phyloP scores from a whole-genome alignment of 352 stramenopile species.

The Globisporangium alternatum region DNA sequence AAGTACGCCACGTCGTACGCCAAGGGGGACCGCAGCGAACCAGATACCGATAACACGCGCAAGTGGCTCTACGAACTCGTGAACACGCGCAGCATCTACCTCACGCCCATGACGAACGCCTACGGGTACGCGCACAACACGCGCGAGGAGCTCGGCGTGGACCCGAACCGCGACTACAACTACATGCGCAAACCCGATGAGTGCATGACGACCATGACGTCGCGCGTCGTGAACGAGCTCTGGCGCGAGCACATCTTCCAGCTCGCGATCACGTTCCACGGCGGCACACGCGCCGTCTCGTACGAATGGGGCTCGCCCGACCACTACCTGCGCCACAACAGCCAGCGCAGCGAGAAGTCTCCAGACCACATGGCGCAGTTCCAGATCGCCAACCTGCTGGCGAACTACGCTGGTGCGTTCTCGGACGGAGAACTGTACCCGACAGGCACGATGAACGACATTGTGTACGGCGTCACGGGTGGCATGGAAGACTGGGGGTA shows the following conservation, averaged over 20 bases:
- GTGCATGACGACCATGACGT: conserved; percentile 97
- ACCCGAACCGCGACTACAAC: conserved; percentile 99
- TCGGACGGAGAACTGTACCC: conserved; percentile 70
- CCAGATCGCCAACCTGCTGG: conserved; percentile 54
- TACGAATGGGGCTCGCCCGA: conserved; percentile 98
- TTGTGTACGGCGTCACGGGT: conserved; percentile 95
- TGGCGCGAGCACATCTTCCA: conserved; percentile 97
- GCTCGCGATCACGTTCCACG: conserved; percentile 97
- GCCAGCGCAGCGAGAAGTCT: conserved; percentile 66
- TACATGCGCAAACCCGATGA: conserved; percentile 84
- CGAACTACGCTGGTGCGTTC: conserved; percentile 73
- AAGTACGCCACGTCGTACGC: conserved; percentile 50
- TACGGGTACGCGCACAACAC: conserved; percentile 88
- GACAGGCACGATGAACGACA: conserved; percentile 92
- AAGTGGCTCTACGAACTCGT: conserved; percentile 80
- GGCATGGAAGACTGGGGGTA: conserved; percentile 99
- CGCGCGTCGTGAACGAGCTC: conserved; percentile 95
- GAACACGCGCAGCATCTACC: conserved; percentile 77
- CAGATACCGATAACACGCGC: conserved; percentile 39
- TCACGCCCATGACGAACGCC: conserved; percentile 94
- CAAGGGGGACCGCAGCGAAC: conserved; percentile 13
- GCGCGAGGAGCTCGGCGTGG: conserved; percentile 85
- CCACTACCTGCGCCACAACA: conserved; percentile 61
- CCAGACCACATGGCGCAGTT: conserved; percentile 76
- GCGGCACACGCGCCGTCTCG: conserved; percentile 94